A percentile compares a stretch with the other conserved stretches of the same genome.
phyloP scores from a whole-genome alignment of 2,329 filamentous ascomycete species.

The Arachnomyces sp. region DNA sequence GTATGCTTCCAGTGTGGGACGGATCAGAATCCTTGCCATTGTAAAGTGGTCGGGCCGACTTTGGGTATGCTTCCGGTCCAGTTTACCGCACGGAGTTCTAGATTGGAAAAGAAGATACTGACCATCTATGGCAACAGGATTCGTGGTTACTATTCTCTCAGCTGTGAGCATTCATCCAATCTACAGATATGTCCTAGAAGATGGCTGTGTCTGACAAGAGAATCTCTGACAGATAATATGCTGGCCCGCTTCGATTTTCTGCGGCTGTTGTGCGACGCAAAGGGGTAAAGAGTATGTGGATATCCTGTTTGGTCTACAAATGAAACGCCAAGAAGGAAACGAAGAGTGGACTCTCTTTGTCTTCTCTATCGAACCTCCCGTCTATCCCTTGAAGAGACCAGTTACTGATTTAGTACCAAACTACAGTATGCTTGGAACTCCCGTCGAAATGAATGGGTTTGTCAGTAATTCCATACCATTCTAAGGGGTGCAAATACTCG shows the following conservation, averaged over 20 bases:
- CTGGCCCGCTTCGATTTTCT: conserved; percentile 49
- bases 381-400: neutral
- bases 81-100: neutral
- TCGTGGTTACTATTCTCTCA: conserved; percentile 40
- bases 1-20: conserved; percentile 51
- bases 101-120: neutral
- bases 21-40: conserved; percentile 51
- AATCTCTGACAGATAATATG: conserved; percentile 39
- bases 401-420: conserved; percentile 13
- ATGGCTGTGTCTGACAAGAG: no score
- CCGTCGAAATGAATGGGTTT: conserved; percentile 45
- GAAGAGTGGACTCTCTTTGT: neutral
- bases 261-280: conserved; percentile 50
- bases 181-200: no score
- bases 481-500: conserved; percentile 16
- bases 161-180: conserved; percentile 34
- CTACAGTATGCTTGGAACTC: conserved; percentile 43
- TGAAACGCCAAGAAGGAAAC: neutral
- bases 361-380: neutral
- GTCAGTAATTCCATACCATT: conserved; percentile 46
- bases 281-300: conserved; percentile 45
- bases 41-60: conserved; percentile 50
- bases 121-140: conserved; percentile 23
- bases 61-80: conserved; percentile 33
- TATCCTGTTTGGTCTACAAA: neutral